A percentile compares a stretch with the other conserved stretches of the same genome.
Conservation (phyloP, 257 asterid species). For the Scutellaria barbata region DNA sequence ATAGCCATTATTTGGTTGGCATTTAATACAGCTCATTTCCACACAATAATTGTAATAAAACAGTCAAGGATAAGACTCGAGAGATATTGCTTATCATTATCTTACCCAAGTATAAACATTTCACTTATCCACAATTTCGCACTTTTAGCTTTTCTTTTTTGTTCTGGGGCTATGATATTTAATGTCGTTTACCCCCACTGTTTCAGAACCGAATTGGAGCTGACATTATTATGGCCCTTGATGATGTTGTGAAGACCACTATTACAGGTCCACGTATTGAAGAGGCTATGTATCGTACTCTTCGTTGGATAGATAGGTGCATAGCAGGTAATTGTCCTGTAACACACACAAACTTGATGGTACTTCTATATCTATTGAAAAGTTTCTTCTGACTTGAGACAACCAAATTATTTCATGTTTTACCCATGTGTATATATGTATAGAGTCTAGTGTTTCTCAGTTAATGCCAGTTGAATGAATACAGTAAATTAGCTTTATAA, state of each 20-base stretch:
- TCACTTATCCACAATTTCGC: constrained; percentile 1
- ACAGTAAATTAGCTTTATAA: neutral
- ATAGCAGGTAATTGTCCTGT: constrained; percentile 66
- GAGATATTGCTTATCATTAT: neutral
- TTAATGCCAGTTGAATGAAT: constrained; percentile 8
- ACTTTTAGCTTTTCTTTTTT: neutral
- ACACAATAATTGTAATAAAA: too few species aligned
- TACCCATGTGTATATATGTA: neutral
- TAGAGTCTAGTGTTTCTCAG: neutral
- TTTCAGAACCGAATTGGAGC: constrained; percentile 97
- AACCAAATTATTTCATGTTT: constrained; percentile 15
- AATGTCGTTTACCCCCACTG: constrained; percentile 33
- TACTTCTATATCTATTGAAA: neutral
- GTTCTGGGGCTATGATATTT: constrained; percentile 30
- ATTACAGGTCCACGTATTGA: constrained; percentile 94
- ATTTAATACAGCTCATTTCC: neutral
- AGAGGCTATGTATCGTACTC: constrained; percentile 98
- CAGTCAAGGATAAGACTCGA: too few species aligned
- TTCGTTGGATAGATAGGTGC: constrained; percentile 99
- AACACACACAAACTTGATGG: constrained; percentile 8
- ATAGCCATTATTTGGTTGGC: neutral
- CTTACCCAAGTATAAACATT: neutral
- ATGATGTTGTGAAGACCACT: constrained; percentile 97
- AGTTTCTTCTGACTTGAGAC: constrained; percentile 7
- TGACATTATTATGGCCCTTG: constrained; percentile 99